Evolutionary conservation across 2,329 filamentous ascomycete species (phyloP).

Genomic region (Trichophyton benhamiae): DNA sequence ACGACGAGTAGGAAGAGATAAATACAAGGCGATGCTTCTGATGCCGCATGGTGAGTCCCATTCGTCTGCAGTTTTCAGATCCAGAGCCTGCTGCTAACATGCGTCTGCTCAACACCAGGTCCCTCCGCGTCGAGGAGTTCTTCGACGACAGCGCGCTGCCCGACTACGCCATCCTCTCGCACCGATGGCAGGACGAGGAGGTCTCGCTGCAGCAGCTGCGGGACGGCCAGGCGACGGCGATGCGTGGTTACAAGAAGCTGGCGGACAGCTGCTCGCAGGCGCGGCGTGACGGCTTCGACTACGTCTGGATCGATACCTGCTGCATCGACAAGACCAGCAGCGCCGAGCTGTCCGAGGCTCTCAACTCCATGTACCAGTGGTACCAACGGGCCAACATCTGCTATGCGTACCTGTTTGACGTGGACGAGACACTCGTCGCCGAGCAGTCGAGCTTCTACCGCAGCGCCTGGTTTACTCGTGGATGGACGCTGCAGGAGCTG

Average conservation of each 20-base stretch:
- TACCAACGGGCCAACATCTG: slow-evolving; percentile 25
- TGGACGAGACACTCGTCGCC: slow-evolving; percentile 6
- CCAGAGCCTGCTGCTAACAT: neutral
- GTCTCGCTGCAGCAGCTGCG: slow-evolving; percentile 15
- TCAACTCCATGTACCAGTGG: slow-evolving; percentile 22
- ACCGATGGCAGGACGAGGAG: slow-evolving; percentile 18
- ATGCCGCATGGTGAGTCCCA: too few relatives aligned
- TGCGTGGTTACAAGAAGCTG: slow-evolving; percentile 4
- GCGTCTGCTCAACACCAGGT: neutral
- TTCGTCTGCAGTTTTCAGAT: too few relatives aligned
- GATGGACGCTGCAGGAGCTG: slow-evolving; percentile 10
- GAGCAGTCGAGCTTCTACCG: neutral
- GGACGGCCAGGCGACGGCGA: neutral
- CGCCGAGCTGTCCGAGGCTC: slow-evolving; percentile 27
- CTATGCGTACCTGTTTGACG: slow-evolving; percentile 25
- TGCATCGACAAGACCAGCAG: slow-evolving; percentile 29
- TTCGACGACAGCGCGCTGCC: neutral
- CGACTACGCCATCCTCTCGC: slow-evolving; percentile 19
- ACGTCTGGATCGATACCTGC: slow-evolving; percentile 31
- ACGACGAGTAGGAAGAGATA: too few relatives aligned
- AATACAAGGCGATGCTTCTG: too few relatives aligned
- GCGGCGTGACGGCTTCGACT: slow-evolving; percentile 18
- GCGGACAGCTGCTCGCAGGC: slow-evolving; percentile 13
- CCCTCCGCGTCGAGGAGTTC: neutral
- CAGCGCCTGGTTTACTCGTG: slow-evolving; percentile 8